These are phyloP conservation scores for Coemansia aciculifera DNA, from an alignment of 192 early-diverging fungal species.

Conservation along the genomic window DNA sequence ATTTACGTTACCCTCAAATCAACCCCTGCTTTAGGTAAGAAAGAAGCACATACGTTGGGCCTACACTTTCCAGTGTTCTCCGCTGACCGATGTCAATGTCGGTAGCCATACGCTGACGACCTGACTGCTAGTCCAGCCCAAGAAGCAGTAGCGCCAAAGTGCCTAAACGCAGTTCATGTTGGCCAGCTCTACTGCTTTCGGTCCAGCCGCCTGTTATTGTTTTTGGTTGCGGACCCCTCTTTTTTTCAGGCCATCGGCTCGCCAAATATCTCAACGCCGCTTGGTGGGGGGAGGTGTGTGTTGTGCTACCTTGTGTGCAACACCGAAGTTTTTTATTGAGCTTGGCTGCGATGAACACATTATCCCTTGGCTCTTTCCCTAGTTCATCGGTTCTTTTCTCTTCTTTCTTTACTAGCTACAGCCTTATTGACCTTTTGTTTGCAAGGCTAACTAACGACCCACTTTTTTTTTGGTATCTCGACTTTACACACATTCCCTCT, in stretches of 20 bases:
- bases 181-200: not conserved
- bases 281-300: not conserved
- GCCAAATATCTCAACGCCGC: not conserved
- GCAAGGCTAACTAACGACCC: not conserved
- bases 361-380: not conserved
- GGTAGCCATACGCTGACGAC: not conserved
- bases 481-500: not conserved
- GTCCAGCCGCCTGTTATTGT: not conserved
- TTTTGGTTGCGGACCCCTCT: not conserved
- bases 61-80: not conserved
- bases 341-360: not conserved
- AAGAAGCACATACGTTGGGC: not conserved
- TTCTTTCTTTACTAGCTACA: slow-evolving; percentile 4
- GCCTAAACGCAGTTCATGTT: not conserved
- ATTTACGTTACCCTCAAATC: not conserved
- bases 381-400: not conserved
- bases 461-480: not conserved
- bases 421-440: not conserved
- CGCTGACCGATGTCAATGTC: too few relatives aligned
- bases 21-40: not conserved
- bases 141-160: not conserved
- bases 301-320: not conserved
- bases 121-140: not conserved
- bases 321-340: not conserved
- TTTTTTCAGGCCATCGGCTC: not conserved